Evolutionary conservation across 2,329 filamentous ascomycete species (phyloP).

Genomic region (Saccharata proteae): DNA sequence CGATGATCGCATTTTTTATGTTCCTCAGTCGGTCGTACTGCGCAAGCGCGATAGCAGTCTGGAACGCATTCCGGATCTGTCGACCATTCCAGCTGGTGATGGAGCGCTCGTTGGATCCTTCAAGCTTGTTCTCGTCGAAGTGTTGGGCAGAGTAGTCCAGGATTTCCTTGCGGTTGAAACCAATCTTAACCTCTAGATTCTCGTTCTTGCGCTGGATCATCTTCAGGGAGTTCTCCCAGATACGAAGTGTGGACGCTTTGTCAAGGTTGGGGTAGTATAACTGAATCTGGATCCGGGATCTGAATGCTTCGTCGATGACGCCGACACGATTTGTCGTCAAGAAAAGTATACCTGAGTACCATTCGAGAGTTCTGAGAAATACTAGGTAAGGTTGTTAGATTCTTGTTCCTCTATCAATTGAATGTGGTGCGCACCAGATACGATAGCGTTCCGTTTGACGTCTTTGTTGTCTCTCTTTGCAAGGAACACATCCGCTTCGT

Average conservation of each 20-base stretch:
- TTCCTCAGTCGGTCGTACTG: too few relatives aligned
- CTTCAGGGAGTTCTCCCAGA: too few relatives aligned
- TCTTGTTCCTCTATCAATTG: too few relatives aligned
- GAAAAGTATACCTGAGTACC: constrained; percentile 18
- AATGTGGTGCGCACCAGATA: too few relatives aligned
- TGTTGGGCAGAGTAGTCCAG: constrained; percentile 8
- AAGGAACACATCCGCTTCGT: constrained; percentile 11
- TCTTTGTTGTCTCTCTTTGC: too few relatives aligned
- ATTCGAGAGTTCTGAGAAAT: constrained; percentile 9
- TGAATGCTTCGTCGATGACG: constrained; percentile 15
- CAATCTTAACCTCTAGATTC: too few relatives aligned
- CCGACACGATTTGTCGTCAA: constrained; percentile 23
- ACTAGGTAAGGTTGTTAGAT: too few relatives aligned
- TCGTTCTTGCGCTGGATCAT: too few relatives aligned
- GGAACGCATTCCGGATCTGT: constrained; percentile 14
- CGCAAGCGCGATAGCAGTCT: constrained; percentile 14
- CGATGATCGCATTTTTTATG: too few relatives aligned
- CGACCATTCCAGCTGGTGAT: constrained; percentile 11
- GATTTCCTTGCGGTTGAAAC: constrained; percentile 5
- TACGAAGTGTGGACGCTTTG: too few relatives aligned
- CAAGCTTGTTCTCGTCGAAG: background rate
- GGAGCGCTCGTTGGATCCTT: too few relatives aligned
- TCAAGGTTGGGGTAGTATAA: constrained; percentile 8
- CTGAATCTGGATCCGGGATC: constrained; percentile 7
- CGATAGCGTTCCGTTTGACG: too few relatives aligned